A percentile compares a stretch with the other conserved stretches of the same genome.
phyloP scores from a whole-genome alignment of 1,139 yeast species.

The Yamadazyma atlantica region DNA sequence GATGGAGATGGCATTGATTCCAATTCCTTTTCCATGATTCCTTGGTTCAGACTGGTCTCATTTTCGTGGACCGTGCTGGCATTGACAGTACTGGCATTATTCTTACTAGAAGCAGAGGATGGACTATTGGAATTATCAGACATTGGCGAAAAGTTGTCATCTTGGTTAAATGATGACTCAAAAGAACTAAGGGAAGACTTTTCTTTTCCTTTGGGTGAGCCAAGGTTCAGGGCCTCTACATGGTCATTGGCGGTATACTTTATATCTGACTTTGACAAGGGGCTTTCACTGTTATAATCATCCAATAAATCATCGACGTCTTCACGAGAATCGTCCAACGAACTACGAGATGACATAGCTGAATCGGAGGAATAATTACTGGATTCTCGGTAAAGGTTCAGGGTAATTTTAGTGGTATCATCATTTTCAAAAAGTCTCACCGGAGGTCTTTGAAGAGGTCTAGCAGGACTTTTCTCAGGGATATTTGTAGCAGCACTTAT shows the following conservation, averaged over 20 bases:
- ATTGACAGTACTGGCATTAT: background rate
- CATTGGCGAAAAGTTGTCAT: background rate
- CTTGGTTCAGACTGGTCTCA: too few relatives aligned
- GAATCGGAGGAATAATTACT: conserved; percentile 8
- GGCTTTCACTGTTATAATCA: conserved; percentile 13
- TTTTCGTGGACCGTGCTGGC: too few relatives aligned
- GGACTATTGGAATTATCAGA: background rate
- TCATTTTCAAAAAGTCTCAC: too few relatives aligned
- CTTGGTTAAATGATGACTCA: background rate
- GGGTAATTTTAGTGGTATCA: background rate
- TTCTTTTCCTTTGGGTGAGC: conserved; percentile 43
- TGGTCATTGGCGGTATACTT: conserved; percentile 11
- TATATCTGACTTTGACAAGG: conserved; percentile 7
- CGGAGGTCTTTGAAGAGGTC: too few relatives aligned
- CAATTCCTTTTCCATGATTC: background rate
- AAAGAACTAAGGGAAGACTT: too few relatives aligned
- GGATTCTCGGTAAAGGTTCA: conserved; percentile 3
- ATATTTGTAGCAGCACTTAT: too few relatives aligned
- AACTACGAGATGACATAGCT: conserved; percentile 8
- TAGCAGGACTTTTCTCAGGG: too few relatives aligned
- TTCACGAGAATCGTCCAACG: conserved; percentile 5
- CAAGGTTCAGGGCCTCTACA: conserved; percentile 26
- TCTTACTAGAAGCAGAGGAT: background rate
- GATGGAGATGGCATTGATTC: conserved; percentile 12
- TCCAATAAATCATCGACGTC: conserved; percentile 11